These are phyloP conservation scores for Acephala macrosclerotiorum DNA, from an alignment of 2,329 filamentous ascomycete species.

Conservation along the genomic window DNA sequence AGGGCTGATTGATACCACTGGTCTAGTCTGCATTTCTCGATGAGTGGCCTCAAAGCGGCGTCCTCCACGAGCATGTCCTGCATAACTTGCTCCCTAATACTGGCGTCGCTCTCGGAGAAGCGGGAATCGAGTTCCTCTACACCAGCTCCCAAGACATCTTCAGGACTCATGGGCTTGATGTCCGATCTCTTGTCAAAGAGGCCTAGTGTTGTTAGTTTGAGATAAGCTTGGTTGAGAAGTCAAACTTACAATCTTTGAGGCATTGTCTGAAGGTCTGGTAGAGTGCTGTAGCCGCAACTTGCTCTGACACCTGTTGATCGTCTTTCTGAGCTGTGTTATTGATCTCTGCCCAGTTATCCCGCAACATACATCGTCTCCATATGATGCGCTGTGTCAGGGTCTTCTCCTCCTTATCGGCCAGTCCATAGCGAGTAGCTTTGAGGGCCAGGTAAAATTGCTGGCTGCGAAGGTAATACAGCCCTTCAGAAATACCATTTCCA, in stretches of 20 bases:
- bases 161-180: constrained; percentile 57
- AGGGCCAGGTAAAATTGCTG: constrained; percentile 72
- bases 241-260: constrained; percentile 68
- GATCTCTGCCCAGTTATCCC: constrained; percentile 83
- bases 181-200: constrained; percentile 49
- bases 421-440: constrained; percentile 51
- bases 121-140: constrained; percentile 67
- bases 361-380: constrained; percentile 86
- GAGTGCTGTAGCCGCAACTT: constrained; percentile 70
- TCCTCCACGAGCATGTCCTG: constrained; percentile 80
- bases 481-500: constrained; percentile 47
- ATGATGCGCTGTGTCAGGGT: constrained; percentile 68
- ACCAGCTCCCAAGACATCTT: constrained; percentile 65
- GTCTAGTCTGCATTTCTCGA: constrained; percentile 73
- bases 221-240: constrained; percentile 15
- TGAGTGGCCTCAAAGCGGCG: constrained; percentile 65
- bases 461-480: constrained; percentile 54
- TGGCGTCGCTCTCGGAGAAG: constrained; percentile 65
- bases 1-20: constrained; percentile 66
- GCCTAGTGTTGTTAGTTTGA: constrained; percentile 42
- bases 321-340: constrained; percentile 80
- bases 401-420: constrained; percentile 62
- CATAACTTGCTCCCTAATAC: constrained; percentile 70
- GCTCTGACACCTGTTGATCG: constrained; percentile 70
- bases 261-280: constrained; percentile 72